Percentiles rank a stretch among this genome's conserved stretches.
Evolutionary conservation across 2,329 filamentous ascomycete genomes (phyloP).

Genomic region (Colletotrichum zoysiae): DNA sequence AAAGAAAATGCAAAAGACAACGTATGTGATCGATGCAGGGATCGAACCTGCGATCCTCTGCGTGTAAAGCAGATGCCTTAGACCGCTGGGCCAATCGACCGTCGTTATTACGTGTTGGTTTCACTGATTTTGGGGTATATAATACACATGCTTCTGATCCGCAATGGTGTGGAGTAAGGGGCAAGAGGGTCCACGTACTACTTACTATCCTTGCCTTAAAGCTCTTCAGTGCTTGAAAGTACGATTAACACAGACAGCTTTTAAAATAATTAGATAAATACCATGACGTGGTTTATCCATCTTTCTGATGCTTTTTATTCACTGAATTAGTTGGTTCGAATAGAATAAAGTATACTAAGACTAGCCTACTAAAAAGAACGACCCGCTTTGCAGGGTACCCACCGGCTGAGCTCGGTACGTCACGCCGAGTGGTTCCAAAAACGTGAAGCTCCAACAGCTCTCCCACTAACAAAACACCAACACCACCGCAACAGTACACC

Average conservation of each 20-base stretch:
- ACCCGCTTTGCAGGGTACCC: background rate
- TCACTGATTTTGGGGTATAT: too few species aligned
- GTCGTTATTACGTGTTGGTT: too few species aligned
- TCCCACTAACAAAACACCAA: slow-evolving; percentile 1
- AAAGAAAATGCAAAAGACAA: background rate
- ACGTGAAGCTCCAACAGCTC: background rate
- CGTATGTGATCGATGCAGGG: slow-evolving; percentile 54
- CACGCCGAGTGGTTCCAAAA: slow-evolving; percentile 11
- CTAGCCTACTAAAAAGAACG: too few species aligned
- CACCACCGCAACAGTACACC: background rate
- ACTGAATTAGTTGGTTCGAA: background rate
- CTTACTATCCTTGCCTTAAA: too few species aligned
- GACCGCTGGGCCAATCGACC: slow-evolving; percentile 56
- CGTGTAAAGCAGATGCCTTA: slow-evolving; percentile 58
- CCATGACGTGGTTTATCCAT: too few species aligned
- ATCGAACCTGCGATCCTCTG: slow-evolving; percentile 60
- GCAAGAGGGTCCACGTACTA: too few species aligned
- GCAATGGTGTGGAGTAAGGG: too few species aligned
- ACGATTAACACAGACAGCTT: background rate
- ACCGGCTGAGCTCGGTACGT: background rate
- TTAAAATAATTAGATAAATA: background rate
- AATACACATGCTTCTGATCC: too few species aligned
- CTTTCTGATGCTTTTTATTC: background rate
- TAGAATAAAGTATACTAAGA: too few species aligned
- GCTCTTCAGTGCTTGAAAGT: too few species aligned